These are phyloP conservation scores for Gamarada debralockiae DNA, from an alignment of 495 filamentous ascomycete species.

Conservation along the genomic window DNA sequence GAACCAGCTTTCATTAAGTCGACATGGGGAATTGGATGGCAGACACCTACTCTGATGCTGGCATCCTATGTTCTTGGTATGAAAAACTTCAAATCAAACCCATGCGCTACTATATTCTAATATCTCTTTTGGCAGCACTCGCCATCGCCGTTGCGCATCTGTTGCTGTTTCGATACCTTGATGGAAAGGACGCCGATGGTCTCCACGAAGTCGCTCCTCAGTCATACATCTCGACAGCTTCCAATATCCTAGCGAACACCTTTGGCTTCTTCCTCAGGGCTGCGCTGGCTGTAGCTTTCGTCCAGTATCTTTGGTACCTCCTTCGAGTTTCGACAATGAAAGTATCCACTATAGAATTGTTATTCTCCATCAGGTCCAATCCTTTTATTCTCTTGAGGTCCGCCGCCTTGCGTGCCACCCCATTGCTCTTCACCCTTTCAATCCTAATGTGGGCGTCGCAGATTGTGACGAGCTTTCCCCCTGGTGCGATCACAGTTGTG, in stretches of 20 bases:
- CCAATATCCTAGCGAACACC: slow-evolving; percentile 16
- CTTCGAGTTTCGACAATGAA: slow-evolving; percentile 12
- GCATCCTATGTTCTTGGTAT: slow-evolving; percentile 8
- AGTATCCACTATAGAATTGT: slow-evolving; percentile 16
- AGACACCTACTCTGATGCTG: slow-evolving; percentile 14
- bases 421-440: slow-evolving; percentile 7
- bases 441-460: slow-evolving; percentile 10
- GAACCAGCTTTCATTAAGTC: slow-evolving; percentile 15
- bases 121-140: slow-evolving; percentile 3
- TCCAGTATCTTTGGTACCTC: slow-evolving; percentile 19
- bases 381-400: slow-evolving; percentile 9
- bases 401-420: slow-evolving; percentile 5
- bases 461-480: slow-evolving; percentile 15
- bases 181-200: slow-evolving; percentile 12
- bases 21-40: slow-evolving; percentile 18
- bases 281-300: slow-evolving; percentile 12
- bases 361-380: slow-evolving; percentile 15
- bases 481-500: slow-evolving; percentile 16
- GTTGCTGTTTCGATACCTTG: slow-evolving; percentile 8
- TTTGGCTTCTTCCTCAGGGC: slow-evolving; percentile 9
- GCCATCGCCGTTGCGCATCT: slow-evolving; percentile 12
- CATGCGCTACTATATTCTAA: not conserved
- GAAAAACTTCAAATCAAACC: not conserved
- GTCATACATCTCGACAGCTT: slow-evolving; percentile 15
- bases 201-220: slow-evolving; percentile 8